Conservation (phyloP, 805 yeast genomes). For the Danielozyma ontarioensis region DNA sequence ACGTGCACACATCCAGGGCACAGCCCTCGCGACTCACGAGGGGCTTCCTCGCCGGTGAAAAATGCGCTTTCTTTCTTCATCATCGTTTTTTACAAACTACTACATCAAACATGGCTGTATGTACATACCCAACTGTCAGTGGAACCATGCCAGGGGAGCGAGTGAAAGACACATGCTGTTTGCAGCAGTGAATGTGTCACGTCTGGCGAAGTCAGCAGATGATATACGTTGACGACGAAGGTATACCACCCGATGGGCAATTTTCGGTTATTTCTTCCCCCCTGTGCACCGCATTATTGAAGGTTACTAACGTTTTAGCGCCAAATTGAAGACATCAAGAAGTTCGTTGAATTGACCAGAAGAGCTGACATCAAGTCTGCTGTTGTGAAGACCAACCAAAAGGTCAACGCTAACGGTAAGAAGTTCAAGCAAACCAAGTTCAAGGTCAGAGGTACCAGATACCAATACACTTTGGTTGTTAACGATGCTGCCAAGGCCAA, state of each 20-base stretch:
- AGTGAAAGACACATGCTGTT: no score
- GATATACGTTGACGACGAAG: no score
- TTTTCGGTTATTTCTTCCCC: no score
- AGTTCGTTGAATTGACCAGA: constrained; percentile 94
- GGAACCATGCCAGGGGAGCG: no score
- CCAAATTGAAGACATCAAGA: constrained; percentile 95
- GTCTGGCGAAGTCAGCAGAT: no score
- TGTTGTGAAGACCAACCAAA: constrained; percentile 89
- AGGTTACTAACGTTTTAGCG: constrained; percentile 28
- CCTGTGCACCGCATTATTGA: no score
- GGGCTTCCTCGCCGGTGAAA: not conserved
- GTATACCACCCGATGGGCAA: no score
- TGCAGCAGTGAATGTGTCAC: no score
- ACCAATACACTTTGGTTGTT: constrained; percentile 93
- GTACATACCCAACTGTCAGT: no score
- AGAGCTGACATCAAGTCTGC: constrained; percentile 93
- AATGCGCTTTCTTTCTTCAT: not conserved
- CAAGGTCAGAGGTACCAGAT: constrained; percentile 95
- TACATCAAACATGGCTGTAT: not conserved
- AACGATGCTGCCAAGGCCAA: constrained; percentile 95
- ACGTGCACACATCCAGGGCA: not conserved
- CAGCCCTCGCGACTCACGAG: no score
- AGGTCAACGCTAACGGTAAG: constrained; percentile 77
- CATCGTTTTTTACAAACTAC: not conserved
- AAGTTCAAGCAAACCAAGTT: constrained; percentile 91